Conservation (phyloP, 176 grass and related monocot genomes). For the Zea mays region DNA sequence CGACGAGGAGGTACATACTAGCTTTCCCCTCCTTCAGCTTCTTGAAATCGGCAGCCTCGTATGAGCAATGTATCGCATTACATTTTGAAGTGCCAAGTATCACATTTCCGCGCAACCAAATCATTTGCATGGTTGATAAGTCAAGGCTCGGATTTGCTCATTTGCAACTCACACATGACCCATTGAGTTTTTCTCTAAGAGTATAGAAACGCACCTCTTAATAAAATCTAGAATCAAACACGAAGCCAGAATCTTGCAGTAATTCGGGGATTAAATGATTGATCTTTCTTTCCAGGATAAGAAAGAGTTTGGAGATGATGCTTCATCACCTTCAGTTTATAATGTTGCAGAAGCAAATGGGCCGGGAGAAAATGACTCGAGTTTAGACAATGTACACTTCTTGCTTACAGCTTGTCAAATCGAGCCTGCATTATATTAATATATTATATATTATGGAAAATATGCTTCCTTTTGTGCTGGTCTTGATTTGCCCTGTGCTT, state of each 20-base stretch:
- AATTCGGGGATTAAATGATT: background rate
- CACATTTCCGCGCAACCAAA: background rate
- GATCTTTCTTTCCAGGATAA: conserved; percentile 57
- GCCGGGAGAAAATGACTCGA: conserved; percentile 38
- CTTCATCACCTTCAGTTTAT: conserved; percentile 34
- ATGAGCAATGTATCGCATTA: background rate
- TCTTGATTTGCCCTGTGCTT: background rate
- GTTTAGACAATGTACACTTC: conserved; percentile 51
- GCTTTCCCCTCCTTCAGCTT: background rate
- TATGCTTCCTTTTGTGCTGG: conserved; percentile 3
- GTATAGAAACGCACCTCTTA: background rate
- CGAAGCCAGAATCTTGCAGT: background rate
- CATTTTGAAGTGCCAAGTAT: background rate
- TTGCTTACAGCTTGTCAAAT: conserved; percentile 20
- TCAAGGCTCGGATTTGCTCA: background rate
- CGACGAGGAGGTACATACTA: conserved; percentile 40
- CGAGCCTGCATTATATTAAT: background rate
- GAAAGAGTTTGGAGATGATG: conserved; percentile 13
- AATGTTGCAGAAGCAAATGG: conserved; percentile 49
- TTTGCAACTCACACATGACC: background rate
- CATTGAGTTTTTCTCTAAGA: background rate
- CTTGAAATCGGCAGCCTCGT: background rate
- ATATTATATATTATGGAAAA: background rate
- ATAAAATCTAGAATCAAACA: background rate
- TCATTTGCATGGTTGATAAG: background rate